phyloP scores from a whole-genome alignment of 225 moss, liverwort and hornwort species.

The Straminergon stramineum region DNA sequence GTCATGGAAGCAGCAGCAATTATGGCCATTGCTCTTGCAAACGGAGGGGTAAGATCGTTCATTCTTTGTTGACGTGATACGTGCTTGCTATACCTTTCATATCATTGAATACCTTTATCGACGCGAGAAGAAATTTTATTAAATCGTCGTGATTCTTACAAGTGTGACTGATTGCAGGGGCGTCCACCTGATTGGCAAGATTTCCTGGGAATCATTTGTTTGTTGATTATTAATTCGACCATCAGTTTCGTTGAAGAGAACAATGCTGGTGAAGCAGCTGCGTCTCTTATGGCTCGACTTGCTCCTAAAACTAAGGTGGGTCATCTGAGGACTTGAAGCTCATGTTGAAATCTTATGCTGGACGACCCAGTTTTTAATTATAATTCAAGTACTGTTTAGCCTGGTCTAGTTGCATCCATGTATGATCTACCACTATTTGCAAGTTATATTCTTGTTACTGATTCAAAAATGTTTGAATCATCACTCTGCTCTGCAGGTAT shows the following conservation, averaged over 20 bases:
- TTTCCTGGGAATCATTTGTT: constrained; percentile 45
- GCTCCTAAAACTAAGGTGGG: constrained; percentile 55
- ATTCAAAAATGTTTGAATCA: not conserved
- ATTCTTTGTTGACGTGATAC: not conserved
- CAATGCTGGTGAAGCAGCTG: constrained; percentile 46
- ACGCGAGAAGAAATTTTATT: not conserved
- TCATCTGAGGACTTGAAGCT: not conserved
- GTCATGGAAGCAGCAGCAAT: constrained; percentile 64
- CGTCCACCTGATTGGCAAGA: constrained; percentile 58
- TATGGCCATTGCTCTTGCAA: constrained; percentile 51
- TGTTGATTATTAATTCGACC: constrained; percentile 47
- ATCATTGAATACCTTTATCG: not conserved
- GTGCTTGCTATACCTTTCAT: not conserved
- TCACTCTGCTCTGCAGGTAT: constrained; percentile 4
- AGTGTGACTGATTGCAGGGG: constrained; percentile 15
- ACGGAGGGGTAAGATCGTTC: constrained; percentile 25
- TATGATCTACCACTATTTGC: not conserved
- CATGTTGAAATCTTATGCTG: not conserved
- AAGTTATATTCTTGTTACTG: not conserved
- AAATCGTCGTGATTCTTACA: not conserved
- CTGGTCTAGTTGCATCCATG: not conserved
- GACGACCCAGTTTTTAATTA: not conserved
- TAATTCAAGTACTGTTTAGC: not conserved
- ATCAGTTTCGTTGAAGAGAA: constrained; percentile 58
- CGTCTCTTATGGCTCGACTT: constrained; percentile 52